A percentile compares a stretch with the other conserved stretches of the same genome.
Conservation (phyloP, 2,329 filamentous ascomycete species). For the Sporothrix inflata region DNA sequence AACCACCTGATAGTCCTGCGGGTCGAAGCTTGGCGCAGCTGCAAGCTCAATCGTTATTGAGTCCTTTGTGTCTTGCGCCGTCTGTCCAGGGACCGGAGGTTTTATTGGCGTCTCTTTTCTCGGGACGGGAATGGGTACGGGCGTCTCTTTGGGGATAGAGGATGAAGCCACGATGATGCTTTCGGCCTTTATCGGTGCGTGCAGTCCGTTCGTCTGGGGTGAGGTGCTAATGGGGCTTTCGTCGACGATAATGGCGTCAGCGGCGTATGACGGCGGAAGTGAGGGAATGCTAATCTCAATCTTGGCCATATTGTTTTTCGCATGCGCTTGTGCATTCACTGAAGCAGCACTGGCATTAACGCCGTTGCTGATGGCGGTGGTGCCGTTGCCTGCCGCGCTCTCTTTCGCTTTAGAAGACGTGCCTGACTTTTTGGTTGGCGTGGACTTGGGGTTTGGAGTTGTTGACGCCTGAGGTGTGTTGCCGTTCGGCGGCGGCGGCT, state of each 20-base stretch:
- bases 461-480: conserved; percentile 35
- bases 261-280: conserved; percentile 23
- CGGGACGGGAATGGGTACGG: conserved; percentile 3
- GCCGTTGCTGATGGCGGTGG: conserved; percentile 35
- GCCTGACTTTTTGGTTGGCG: conserved; percentile 38
- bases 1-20: conserved; percentile 57
- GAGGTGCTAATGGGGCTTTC: background rate
- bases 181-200: background rate
- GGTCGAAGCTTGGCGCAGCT: conserved; percentile 49
- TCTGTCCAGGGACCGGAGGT: background rate
- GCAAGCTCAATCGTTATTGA: conserved; percentile 55
- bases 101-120: conserved; percentile 11
- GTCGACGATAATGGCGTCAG: background rate
- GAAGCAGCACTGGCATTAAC: conserved; percentile 33
- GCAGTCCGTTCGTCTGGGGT: conserved; percentile 1
- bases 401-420: conserved; percentile 26
- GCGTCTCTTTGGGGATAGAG: background rate
- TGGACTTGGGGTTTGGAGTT: conserved; percentile 36
- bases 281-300: conserved; percentile 54
- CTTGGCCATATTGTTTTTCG: conserved; percentile 43
- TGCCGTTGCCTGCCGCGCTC: conserved; percentile 28
- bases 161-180: background rate
- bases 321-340: conserved; percentile 40
- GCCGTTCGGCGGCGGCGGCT: conserved; percentile 19
- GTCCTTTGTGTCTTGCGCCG: conserved; percentile 34